Evolutionary conservation across 257 asterid genomes (phyloP), one percentile per base, ranked within the genome.

Genomic region (Vinca minor): DNA sequence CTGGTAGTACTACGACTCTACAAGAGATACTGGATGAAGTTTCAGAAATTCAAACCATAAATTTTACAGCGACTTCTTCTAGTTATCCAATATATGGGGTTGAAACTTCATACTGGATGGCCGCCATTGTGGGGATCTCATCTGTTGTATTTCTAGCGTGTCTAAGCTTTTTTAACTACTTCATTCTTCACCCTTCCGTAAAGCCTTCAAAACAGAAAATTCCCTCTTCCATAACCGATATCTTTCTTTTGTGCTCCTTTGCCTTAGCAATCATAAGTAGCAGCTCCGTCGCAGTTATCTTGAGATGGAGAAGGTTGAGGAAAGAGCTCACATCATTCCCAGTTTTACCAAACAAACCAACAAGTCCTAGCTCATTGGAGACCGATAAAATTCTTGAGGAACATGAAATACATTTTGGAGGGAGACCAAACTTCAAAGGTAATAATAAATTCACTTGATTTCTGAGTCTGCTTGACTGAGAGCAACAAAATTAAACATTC

Each of bases 351-450:
- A 66, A 65, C 45, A 57, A 69, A 52, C 42, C 55, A 58, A 49
- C 44, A 67, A 88, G 72, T 50, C 74, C 54, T 15, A 71, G 64
- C 28, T 54, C 69, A n/a, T 5, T 42, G 23, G 90, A 74, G 71
- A 79, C 66, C 28, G 72, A 73, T 38, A 59, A 61, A 65, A 80
- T 71, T 42, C 69, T 74, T 18, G 85, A 74, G 23, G 82, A 76
- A 36, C 91, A 85, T 56, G 79, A 79, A 73, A 75, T 91, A 71
- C 86, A 78, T 73, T 91, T 81, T 41, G 94, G 94, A 72, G 80
- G 74, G 70, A 84, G 96, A 73, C 98, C 98, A 35, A 77, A 86
- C 38, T 83, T 88, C 75, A 77, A 71, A 86, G 96, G 98, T 91
- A 77, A 53, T 31, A 3, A 54, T 61, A n/a, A n/a, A n/a, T 48